Base-by-base conservation (phyloP, 805 yeast genomes). In the Jamesozyma spencerorum region DNA sequence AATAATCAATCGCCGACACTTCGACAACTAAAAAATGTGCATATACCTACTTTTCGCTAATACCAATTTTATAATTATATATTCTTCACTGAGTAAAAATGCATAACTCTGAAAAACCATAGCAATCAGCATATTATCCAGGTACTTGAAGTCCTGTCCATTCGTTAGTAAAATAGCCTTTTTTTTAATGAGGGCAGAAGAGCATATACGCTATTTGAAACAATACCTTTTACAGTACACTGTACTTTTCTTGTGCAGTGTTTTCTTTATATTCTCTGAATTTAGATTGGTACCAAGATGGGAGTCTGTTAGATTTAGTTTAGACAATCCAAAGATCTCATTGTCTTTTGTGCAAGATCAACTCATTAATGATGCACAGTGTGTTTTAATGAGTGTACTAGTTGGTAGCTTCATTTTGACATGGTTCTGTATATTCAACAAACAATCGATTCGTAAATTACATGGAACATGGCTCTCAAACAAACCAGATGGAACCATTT, bases 301-400 rank as follows among this genome's bases (percentile, higher is more conserved):
- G 18, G 28, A 42, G 10, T 36, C 36, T 2, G 34, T 40, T 13
- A 31, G 36, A 19, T 53, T 54, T 41, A 39, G 38, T 13, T 37
- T 48, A 27, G 34, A 39, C 24, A 43, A 54, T 32, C 39, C 43
- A 5, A 41, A 41, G 10, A 57, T 57, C 8, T 37, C 49, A 18
- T 47, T 47, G 31, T 34, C 43, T 18, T 55, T 45, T 34, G 46
- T 49, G 3, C 46, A 46, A 3, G 35, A 47, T 33, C 59, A 57
- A 36, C 43, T 51, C 10, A 50, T 57, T 3, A 37, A 50, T 20
- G 53, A 50, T 15, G 18, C 39, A 12, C 47, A 46, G 36, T 53
- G 58, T 35, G 42, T 55, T 11, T 29, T 44, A 12, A 44, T 57
- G 34, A 45, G 55, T 32, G 38, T 43, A 15, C 39, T 48, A 3